Evolutionary conservation across 1,284 basidiomycete genomes (phyloP), one percentile per base, ranked within the genome.

Genomic region (Ceratobasidium theobromae): DNA sequence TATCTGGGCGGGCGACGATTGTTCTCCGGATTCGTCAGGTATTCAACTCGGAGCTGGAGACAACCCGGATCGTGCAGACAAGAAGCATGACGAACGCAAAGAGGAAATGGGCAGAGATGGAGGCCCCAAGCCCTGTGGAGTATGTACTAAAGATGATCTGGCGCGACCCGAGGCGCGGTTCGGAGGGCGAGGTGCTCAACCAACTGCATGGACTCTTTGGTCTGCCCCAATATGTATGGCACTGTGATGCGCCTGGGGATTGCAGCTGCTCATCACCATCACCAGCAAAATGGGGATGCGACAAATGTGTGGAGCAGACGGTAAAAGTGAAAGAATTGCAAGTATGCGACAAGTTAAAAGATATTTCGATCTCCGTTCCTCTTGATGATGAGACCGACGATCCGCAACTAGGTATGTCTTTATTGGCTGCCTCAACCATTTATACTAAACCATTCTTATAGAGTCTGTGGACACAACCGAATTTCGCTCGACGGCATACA

Each of bases 81-180:
- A 21, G 43, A 6, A 11, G 8, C 43, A 45, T 11, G 45, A 46
- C n/a, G 16, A 27, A 30, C 21, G 33, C 16, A 9, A 60, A 54
- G 32, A 12, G 8, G 27, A 32, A 25, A 28, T 12, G 2, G 25
- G 14, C 51, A 2, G 46, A 51, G 25, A 35, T 25, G 32, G 41
- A 46, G n/a, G n/a, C 11, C n/a, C 41, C 28, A 4, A n/a, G 41
- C 3, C 32, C 32, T 9, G 9, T 27, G 18, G 46, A 51, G 2
- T 62, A 62, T 25, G 48, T 52, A 25, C 58, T 62, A 2, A 62
- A 62, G 33, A 9, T 52, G 18, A 62, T 62, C 28, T 62, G 58
- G 46, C 58, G 58, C 2, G 58, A 62, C 23, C 33, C 58, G 6
- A 27, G 30, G 2, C 30, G 23, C 27, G 12, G 21, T 21, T 12